phyloP scores from a whole-genome alignment of 23 red algal species.

The Agarophyton chilense region DNA sequence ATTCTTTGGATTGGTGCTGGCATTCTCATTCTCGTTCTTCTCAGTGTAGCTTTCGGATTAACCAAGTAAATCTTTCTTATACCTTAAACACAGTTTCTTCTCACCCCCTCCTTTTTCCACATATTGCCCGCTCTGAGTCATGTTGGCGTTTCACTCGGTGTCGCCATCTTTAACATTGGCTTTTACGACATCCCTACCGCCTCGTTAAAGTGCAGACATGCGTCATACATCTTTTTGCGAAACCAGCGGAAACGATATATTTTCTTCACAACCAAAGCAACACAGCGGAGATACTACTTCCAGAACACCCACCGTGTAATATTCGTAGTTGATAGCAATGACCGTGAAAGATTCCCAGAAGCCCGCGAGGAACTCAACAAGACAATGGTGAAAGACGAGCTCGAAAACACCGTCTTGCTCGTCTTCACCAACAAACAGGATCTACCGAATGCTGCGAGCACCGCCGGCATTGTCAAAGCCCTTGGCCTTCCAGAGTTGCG shows the following conservation, averaged over 20 bases:
- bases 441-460: slow-evolving; percentile 62
- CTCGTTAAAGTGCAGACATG: too few species aligned
- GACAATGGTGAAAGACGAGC: slow-evolving; percentile 76
- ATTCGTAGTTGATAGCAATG: slow-evolving; percentile 95
- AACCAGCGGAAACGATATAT: too few species aligned
- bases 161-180: too few species aligned
- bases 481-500: slow-evolving; percentile 70
- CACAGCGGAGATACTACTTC: slow-evolving; percentile 79
- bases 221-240: too few species aligned
- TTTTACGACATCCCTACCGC: too few species aligned
- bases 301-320: slow-evolving; percentile 92
- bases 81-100: background rate
- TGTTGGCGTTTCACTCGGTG: too few species aligned
- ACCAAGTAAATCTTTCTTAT: slow-evolving; percentile 16
- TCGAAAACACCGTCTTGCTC: slow-evolving; percentile 76
- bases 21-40: slow-evolving; percentile 59
- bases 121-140: too few species aligned
- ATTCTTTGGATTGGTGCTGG: slow-evolving; percentile 72
- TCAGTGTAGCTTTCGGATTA: slow-evolving; percentile 49
- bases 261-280: too few species aligned
- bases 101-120: background rate
- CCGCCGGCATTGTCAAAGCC: slow-evolving; percentile 65
- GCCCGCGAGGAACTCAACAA: slow-evolving; percentile 89
- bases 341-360: slow-evolving; percentile 79
- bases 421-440: slow-evolving; percentile 92